phyloP scores from a whole-genome alignment of 2,329 filamentous ascomycete genomes.

The Ascochyta rabiei region DNA sequence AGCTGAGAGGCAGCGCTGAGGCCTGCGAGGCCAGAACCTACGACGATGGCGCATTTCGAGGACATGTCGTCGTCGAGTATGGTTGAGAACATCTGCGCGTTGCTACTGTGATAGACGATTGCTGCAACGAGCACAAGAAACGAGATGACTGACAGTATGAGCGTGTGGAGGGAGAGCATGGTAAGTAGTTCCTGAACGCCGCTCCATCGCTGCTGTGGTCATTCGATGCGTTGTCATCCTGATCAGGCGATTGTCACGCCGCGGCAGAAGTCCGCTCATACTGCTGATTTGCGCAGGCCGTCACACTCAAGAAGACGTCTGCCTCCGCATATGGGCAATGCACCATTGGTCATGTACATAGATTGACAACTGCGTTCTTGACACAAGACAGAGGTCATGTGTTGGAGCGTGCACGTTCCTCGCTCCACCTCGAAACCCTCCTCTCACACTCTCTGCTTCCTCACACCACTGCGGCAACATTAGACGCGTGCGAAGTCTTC shows the following conservation, averaged over 20 bases:
- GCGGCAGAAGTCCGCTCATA: neutral
- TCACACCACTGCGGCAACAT: neutral
- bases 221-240: conserved; percentile 8
- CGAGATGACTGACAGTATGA: neutral
- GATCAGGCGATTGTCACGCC: conserved; percentile 21
- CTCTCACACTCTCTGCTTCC: conserved; percentile 8
- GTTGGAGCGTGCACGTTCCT: neutral
- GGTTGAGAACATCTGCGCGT: conserved; percentile 2
- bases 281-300: too few species aligned
- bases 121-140: neutral
- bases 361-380: neutral
- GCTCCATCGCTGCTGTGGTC: neutral
- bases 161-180: neutral
- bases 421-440: conserved; percentile 6
- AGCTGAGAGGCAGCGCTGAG: conserved; percentile 65
- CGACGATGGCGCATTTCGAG: conserved; percentile 57
- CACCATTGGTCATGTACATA: too few species aligned
- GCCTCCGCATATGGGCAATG: neutral
- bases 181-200: neutral
- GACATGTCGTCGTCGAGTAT: conserved; percentile 15
- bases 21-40: conserved; percentile 70
- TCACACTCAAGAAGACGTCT: too few species aligned
- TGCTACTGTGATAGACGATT: neutral
- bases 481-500: neutral
- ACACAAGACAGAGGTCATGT: neutral